These are phyloP conservation scores for Polysphondylium violaceum DNA, from an alignment of 78 protist genomes.

Conservation along the genomic window DNA sequence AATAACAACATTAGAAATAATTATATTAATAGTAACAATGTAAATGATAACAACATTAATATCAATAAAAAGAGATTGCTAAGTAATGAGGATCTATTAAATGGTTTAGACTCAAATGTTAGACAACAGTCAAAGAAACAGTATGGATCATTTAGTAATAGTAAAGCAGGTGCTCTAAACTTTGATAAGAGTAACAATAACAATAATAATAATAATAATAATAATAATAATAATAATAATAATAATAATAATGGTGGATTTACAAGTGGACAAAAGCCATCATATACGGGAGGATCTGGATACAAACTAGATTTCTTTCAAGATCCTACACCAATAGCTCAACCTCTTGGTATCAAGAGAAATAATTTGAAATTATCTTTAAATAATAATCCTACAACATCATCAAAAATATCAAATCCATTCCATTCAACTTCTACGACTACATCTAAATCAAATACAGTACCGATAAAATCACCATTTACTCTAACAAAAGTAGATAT, in stretches of 20 bases:
- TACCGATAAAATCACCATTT: background rate
- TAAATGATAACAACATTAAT: background rate
- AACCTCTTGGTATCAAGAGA: no score
- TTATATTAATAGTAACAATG: background rate
- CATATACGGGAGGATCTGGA: background rate
- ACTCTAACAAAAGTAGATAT: background rate
- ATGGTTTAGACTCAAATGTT: conserved; percentile 38
- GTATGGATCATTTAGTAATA: conserved; percentile 49
- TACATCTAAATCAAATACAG: background rate
- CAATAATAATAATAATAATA: background rate
- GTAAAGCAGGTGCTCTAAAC: background rate
- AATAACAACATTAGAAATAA: background rate
- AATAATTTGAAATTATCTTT: no score
- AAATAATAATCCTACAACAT: no score
- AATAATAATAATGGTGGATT: background rate
- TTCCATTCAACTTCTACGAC: background rate
- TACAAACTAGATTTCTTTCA: no score
- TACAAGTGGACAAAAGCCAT: background rate
- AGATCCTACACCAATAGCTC: background rate
- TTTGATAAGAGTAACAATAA: background rate
- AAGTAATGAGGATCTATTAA: conserved; percentile 16
- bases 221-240: conserved; percentile 6
- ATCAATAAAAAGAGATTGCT: conserved; percentile 45
- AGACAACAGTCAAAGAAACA: conserved; percentile 29
- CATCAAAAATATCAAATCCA: background rate